Percentiles rank a stretch among this genome's conserved stretches.
Conservation (phyloP, 2,329 filamentous ascomycete genomes). For the Daldinia sp. region DNA sequence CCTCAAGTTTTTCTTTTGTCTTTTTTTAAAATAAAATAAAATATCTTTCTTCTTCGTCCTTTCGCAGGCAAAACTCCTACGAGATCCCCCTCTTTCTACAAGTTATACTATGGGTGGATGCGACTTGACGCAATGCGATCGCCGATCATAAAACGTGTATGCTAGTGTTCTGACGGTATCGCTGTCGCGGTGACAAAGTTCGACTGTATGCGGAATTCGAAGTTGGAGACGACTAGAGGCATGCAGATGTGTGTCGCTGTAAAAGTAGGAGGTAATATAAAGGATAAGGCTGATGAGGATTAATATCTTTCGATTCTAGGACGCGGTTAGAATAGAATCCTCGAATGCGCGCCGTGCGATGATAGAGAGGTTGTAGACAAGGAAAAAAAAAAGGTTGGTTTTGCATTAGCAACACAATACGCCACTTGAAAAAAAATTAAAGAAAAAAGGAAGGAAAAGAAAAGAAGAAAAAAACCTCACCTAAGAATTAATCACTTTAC, state of each 20-base stretch:
- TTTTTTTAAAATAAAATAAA: too few relatives aligned
- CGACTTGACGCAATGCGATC: conserved; percentile 22
- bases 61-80: background rate
- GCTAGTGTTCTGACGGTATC: background rate
- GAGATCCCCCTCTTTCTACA: conserved; percentile 4
- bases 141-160: conserved; percentile 11
- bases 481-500: conserved; percentile 2
- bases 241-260: conserved; percentile 17
- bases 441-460: too few relatives aligned
- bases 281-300: background rate
- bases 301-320: background rate
- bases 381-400: background rate
- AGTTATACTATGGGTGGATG: background rate
- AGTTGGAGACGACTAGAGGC: conserved; percentile 27
- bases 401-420: background rate
- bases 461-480: too few relatives aligned
- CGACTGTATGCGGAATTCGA: conserved; percentile 28
- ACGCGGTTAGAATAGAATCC: conserved; percentile 16
- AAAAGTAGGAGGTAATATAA: background rate
- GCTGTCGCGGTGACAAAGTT: conserved; percentile 22
- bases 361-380: background rate
- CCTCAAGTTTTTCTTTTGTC: background rate
- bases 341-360: conserved; percentile 12
- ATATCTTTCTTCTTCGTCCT: conserved; percentile 4
- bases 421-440: conserved; percentile 13